Evolutionary conservation across 495 filamentous ascomycete species (phyloP).

Genomic region (Penicillium salamii): DNA sequence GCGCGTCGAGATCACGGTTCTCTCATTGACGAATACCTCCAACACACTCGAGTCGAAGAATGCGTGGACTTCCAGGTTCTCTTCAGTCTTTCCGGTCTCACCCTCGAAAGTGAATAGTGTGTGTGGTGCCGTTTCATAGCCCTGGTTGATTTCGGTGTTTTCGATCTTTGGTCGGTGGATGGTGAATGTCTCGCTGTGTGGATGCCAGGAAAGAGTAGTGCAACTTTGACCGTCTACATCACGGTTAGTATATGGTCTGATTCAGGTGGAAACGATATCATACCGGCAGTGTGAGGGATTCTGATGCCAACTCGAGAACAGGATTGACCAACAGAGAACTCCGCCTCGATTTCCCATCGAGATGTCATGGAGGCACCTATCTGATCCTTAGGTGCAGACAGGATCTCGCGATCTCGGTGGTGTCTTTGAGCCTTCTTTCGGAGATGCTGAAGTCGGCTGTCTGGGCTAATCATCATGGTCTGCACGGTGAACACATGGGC

Average conservation of each 20-base stretch:
- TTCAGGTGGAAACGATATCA: neutral
- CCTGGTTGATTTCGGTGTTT: slow-evolving; percentile 29
- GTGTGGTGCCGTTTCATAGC: slow-evolving; percentile 30
- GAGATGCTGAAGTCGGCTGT: slow-evolving; percentile 25
- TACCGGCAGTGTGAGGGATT: slow-evolving; percentile 29
- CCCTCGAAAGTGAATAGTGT: slow-evolving; percentile 31
- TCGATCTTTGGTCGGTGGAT: slow-evolving; percentile 27
- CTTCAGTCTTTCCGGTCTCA: slow-evolving; percentile 25
- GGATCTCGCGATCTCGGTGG: neutral
- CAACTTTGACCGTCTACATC: slow-evolving; percentile 13
- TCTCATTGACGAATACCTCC: slow-evolving; percentile 40
- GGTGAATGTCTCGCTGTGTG: slow-evolving; percentile 30
- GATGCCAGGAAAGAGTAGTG: slow-evolving; percentile 30
- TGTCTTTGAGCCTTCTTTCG: slow-evolving; percentile 15
- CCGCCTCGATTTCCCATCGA: slow-evolving; percentile 33
- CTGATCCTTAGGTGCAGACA: neutral
- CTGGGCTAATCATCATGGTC: slow-evolving; percentile 33
- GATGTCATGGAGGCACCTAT: slow-evolving; percentile 12
- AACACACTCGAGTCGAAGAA: slow-evolving; percentile 38
- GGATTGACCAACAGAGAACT: slow-evolving; percentile 22
- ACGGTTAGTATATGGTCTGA: neutral
- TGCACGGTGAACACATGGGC: slow-evolving; percentile 27
- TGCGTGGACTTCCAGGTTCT: slow-evolving; percentile 33
- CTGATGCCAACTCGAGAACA: slow-evolving; percentile 30
- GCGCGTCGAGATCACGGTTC: slow-evolving; percentile 37